These are phyloP conservation scores for Backusella psychrophila DNA, from an alignment of 192 early-diverging fungal species.

Conservation along the genomic window DNA sequence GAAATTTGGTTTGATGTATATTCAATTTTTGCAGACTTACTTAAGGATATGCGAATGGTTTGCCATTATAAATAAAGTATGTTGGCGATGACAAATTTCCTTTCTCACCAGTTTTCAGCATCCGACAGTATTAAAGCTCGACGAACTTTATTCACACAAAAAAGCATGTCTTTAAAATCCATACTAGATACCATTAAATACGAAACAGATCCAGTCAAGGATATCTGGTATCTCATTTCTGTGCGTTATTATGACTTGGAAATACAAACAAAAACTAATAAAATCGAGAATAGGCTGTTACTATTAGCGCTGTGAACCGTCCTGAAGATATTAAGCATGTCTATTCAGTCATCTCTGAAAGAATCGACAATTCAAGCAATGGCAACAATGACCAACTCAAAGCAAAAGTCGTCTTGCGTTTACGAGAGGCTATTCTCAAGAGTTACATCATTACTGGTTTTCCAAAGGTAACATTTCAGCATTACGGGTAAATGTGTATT, in stretches of 20 bases:
- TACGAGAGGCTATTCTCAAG: slow-evolving; percentile 25
- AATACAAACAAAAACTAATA: not conserved
- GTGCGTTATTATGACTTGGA: not conserved
- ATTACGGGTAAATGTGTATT: not conserved
- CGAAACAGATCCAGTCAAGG: not conserved
- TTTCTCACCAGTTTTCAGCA: not conserved
- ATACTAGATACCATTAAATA: not conserved
- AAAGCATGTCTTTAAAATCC: slow-evolving; percentile 1
- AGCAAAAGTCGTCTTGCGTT: not conserved
- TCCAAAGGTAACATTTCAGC: slow-evolving; percentile 21
- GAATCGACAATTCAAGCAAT: not conserved
- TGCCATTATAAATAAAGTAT: not conserved
- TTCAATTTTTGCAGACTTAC: not conserved
- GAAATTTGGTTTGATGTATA: not conserved
- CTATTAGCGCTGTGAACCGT: slow-evolving; percentile 17
- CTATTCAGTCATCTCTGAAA: not conserved
- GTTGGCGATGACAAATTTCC: not conserved
- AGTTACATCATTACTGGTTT: slow-evolving; percentile 17
- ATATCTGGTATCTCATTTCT: slow-evolving; percentile 8
- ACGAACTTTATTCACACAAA: not conserved
- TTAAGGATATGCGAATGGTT: not conserved
- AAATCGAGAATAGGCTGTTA: slow-evolving; percentile 16
- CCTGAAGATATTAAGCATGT: slow-evolving; percentile 18
- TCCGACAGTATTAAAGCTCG: not conserved
- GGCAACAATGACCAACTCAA: not conserved